Base-by-base conservation (phyloP, 2,329 filamentous ascomycete species). In the Fusarium tjaetaba region DNA sequence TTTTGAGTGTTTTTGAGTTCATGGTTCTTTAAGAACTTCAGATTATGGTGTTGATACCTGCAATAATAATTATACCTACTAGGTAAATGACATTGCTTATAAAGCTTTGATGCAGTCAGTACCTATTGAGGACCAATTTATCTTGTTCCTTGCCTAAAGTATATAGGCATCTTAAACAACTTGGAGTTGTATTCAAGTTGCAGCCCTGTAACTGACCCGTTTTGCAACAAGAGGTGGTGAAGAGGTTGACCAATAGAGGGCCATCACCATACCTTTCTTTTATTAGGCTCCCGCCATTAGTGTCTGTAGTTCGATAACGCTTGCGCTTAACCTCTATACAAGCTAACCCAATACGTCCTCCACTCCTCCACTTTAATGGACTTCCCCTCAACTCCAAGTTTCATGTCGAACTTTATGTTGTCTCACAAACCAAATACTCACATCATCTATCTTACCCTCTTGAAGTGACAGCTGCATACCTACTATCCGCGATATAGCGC, bases 381-480 rank as follows among this genome's bases (percentile, higher is more conserved):
- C 45, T 73, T 71, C 71, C 71, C 71, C 71, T 74, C 71, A 73
- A 73, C 71, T 74, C 59, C 71, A 69, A 61, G 67, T 74, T 74
- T 71, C 71, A 74, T 36, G 38, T 30, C 38, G 41, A 58, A 62
- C 71, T 45, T 64, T 39, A 70, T 38, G 41, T 36, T 43, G 60
- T 59, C 67, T 65, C 43, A 58, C 41, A 34, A 36, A 38, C 48
- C 39, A 45, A 28, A 43, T n/a, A 39, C 59, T 61, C 46, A 55
- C 28, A 15, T 49, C 26, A 26, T 48, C 18, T 63, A 43, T 32
- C 24, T 26, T 42, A 39, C 41, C 22, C 34, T 42, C 26, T 39
- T 11, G 20, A 46, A 52, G 61, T 46, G 39, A 42, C 30, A 61
- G 34, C 28, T 39, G 34, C 36, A 41, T 48, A 36, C 9, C 45